Evolutionary conservation across 495 filamentous ascomycete species (phyloP).

Genomic region (Diplogelasinospora grovesii): DNA sequence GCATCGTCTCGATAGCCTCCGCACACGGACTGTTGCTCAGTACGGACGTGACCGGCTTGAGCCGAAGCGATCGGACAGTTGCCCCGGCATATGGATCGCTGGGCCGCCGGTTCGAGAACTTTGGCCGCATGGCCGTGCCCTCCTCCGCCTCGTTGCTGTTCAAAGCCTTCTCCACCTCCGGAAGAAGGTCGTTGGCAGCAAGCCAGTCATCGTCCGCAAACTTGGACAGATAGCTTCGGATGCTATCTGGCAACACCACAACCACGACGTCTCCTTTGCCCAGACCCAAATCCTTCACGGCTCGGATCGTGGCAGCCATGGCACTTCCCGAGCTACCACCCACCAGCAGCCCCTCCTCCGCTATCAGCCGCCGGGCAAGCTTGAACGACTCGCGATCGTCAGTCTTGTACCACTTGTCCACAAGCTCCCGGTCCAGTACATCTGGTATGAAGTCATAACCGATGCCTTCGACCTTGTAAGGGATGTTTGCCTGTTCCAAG

Average conservation of each 20-base stretch:
- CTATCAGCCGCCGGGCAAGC: constrained; percentile 81
- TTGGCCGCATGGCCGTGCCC: constrained; percentile 8
- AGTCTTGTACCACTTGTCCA: constrained; percentile 98
- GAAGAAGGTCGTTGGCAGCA: constrained; percentile 83
- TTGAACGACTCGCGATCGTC: constrained; percentile 86
- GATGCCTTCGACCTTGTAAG: constrained; percentile 98
- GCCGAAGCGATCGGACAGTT: constrained; percentile 70
- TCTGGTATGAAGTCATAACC: constrained; percentile 98
- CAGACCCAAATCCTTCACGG: constrained; percentile 66
- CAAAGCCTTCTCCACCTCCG: constrained; percentile 36
- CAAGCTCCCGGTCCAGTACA: constrained; percentile 70
- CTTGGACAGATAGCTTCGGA: constrained; percentile 96
- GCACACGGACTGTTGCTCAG: constrained; percentile 59
- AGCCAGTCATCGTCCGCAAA: constrained; percentile 99
- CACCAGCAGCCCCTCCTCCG: constrained; percentile 90
- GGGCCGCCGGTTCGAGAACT: constrained; percentile 21
- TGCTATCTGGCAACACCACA: constrained; percentile 88
- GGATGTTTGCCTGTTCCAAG: constrained; percentile 65
- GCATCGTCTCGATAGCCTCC: constrained; percentile 92
- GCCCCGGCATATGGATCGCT: constrained; percentile 60
- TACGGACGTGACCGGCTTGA: constrained; percentile 89
- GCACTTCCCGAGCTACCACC: constrained; percentile 93
- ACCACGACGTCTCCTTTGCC: constrained; percentile 77
- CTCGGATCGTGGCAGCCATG: constrained; percentile 74
- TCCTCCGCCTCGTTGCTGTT: constrained; percentile 21